phyloP scores from a whole-genome alignment of 1,284 basidiomycete genomes.

The Trametes sp. region DNA sequence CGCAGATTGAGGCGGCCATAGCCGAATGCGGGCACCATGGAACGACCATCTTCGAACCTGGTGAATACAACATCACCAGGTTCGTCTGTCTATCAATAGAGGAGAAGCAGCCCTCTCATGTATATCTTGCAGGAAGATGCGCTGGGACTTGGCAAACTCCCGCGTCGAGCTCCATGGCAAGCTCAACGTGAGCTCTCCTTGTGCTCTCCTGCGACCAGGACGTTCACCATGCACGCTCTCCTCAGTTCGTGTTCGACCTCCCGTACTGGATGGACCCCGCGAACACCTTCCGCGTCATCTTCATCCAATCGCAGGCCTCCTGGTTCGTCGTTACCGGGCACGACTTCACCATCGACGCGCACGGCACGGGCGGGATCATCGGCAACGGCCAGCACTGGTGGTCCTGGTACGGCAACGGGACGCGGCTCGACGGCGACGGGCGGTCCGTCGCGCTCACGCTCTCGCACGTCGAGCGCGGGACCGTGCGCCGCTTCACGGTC shows the following conservation, averaged over 20 bases:
- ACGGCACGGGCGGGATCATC: slow-evolving; percentile 65
- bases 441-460: slow-evolving; percentile 69
- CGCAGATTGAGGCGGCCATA: slow-evolving; percentile 59
- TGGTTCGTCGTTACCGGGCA: slow-evolving; percentile 70
- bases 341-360: slow-evolving; percentile 66
- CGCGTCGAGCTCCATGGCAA: slow-evolving; percentile 62
- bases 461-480: slow-evolving; percentile 54
- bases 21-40: slow-evolving; percentile 60
- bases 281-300: slow-evolving; percentile 67
- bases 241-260: slow-evolving; percentile 62
- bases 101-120: background rate
- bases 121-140: slow-evolving; percentile 57
- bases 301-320: slow-evolving; percentile 71
- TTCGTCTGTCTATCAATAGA: background rate
- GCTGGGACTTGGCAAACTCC: slow-evolving; percentile 61
- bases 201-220: background rate
- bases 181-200: slow-evolving; percentile 45
- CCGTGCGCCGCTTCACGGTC: slow-evolving; percentile 61
- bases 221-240: background rate
- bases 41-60: slow-evolving; percentile 51
- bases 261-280: slow-evolving; percentile 65
- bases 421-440: slow-evolving; percentile 62
- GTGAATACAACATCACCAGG: slow-evolving; percentile 58
- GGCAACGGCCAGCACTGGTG: slow-evolving; percentile 70
- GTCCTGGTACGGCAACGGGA: slow-evolving; percentile 52